Percentiles rank a stretch among this genome's conserved stretches.
Evolutionary conservation across 768 basidiomycete genomes (phyloP).

Genomic region (Russula compacta): DNA sequence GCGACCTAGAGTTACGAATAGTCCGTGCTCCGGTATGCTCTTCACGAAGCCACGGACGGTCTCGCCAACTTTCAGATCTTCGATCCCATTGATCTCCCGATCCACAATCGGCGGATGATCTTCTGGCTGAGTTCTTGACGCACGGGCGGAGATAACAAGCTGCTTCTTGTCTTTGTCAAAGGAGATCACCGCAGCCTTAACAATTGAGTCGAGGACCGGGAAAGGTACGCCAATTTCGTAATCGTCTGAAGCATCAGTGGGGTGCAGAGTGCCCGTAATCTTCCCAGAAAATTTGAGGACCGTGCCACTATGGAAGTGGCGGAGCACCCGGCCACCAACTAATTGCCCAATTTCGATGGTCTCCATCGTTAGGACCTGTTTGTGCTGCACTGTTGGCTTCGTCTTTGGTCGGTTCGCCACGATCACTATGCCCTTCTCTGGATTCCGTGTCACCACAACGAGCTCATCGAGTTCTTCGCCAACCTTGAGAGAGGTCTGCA

Average conservation of each 20-base stretch:
- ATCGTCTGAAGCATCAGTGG: constrained; percentile 76
- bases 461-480: constrained; percentile 70
- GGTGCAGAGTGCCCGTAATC: constrained; percentile 70
- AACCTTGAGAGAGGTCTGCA: constrained; percentile 50
- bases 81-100: constrained; percentile 52
- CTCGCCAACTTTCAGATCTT: constrained; percentile 61
- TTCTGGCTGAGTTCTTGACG: constrained; percentile 56
- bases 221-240: constrained; percentile 50
- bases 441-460: constrained; percentile 82
- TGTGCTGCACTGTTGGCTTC: constrained; percentile 39
- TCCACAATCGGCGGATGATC: constrained; percentile 46
- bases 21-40: constrained; percentile 73
- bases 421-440: constrained; percentile 79
- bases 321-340: constrained; percentile 71
- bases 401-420: constrained; percentile 65
- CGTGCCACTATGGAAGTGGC: constrained; percentile 62
- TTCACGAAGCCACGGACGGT: constrained; percentile 86
- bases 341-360: constrained; percentile 62
- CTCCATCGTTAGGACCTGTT: constrained; percentile 52
- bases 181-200: constrained; percentile 63
- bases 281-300: constrained; percentile 65
- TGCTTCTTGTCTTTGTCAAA: constrained; percentile 60
- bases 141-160: constrained; percentile 72
- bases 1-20: constrained; percentile 82
- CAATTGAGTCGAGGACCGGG: constrained; percentile 52